These are phyloP conservation scores for Stephania cephalantha DNA, from an alignment of 164 flowering plant genomes.

Conservation along the genomic window DNA sequence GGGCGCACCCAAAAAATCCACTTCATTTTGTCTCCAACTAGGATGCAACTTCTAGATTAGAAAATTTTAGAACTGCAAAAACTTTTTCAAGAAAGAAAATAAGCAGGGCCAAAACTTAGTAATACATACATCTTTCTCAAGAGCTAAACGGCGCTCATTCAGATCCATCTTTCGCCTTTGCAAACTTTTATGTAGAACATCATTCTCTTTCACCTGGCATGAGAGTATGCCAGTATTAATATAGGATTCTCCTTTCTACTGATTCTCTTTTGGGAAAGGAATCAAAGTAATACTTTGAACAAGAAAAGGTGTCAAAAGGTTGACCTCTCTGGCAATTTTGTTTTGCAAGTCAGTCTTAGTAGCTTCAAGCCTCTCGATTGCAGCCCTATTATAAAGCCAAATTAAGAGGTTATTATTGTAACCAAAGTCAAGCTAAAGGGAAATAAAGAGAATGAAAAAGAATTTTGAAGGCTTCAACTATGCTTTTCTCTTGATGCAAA, in stretches of 20 bases:
- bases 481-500: neutral
- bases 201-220: slow-evolving; percentile 55
- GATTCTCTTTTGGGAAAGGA: neutral
- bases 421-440: neutral
- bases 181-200: slow-evolving; percentile 45
- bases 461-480: neutral
- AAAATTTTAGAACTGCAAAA: slow-evolving; percentile 4
- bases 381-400: slow-evolving; percentile 36
- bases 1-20: neutral
- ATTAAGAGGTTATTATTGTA: neutral
- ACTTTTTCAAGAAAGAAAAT: neutral
- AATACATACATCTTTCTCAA: slow-evolving; percentile 70
- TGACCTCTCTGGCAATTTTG: slow-evolving; percentile 67
- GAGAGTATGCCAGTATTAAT: neutral
- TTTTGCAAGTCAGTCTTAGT: slow-evolving; percentile 49
- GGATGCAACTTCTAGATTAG: slow-evolving; percentile 1
- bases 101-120: neutral
- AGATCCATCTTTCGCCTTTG: slow-evolving; percentile 56
- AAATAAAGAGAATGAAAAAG: neutral
- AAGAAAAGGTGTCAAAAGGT: neutral
- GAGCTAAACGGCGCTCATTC: slow-evolving; percentile 67
- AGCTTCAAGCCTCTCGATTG: slow-evolving; percentile 59
- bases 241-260: neutral
- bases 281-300: neutral
- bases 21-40: neutral